A percentile compares a stretch with the other conserved stretches of the same genome.
Evolutionary conservation across 192 early-diverging fungal species (phyloP).

Genomic region (Coemansia sp.): DNA sequence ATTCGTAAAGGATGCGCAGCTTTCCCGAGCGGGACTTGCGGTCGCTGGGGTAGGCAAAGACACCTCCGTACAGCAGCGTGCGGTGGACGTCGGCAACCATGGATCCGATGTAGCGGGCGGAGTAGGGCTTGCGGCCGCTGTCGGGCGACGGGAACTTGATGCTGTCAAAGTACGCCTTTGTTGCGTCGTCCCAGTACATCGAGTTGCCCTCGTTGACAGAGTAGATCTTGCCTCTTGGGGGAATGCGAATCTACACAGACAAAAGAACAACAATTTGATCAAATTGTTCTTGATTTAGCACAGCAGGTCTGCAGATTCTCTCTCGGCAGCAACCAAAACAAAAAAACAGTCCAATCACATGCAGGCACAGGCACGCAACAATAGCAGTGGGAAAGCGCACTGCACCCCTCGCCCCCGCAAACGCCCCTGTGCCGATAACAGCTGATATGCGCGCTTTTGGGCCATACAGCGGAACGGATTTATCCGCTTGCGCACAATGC

Average conservation of each 20-base stretch:
- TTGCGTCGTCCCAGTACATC: constrained; percentile 83
- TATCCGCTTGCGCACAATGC: background rate
- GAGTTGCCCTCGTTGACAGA: constrained; percentile 98
- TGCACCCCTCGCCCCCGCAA: no score
- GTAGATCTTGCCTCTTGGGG: constrained; percentile 89
- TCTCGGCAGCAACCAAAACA: no score
- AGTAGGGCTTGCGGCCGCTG: constrained; percentile 79
- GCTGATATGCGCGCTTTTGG: background rate
- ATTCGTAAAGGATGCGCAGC: constrained; percentile 95
- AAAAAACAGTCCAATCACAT: constrained; percentile 9
- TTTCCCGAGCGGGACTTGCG: constrained; percentile 83
- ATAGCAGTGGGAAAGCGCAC: no score
- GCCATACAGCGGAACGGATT: background rate
- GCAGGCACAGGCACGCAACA: background rate
- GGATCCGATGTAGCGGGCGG: constrained; percentile 93
- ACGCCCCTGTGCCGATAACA: background rate
- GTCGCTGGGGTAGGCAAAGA: constrained; percentile 85
- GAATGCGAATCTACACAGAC: constrained; percentile 61
- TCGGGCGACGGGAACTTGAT: constrained; percentile 80
- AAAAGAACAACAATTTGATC: constrained; percentile 23
- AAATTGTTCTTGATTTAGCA: background rate
- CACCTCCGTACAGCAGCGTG: constrained; percentile 88
- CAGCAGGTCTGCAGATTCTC: background rate
- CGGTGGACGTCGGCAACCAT: constrained; percentile 99
- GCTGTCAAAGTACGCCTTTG: constrained; percentile 83